A percentile compares a stretch with the other conserved stretches of the same genome.
phyloP scores from a whole-genome alignment of 2,329 filamentous ascomycete species.

The Malbranchea zuffiana region DNA sequence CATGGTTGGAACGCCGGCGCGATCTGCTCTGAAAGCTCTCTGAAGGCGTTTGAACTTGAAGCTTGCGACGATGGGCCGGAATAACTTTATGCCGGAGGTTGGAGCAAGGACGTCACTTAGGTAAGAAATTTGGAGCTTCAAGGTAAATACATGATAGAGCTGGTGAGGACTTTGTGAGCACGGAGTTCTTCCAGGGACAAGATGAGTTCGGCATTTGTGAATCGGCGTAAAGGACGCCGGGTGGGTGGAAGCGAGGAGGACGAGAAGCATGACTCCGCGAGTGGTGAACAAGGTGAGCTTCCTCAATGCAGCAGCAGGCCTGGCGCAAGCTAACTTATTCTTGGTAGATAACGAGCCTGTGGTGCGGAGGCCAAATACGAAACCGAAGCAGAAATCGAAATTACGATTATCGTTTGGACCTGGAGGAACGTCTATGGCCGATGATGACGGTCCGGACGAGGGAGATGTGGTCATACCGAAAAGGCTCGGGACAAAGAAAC shows the following conservation, averaged over 20 bases:
- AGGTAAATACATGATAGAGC: too few species aligned
- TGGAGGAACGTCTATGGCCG: slow-evolving; percentile 10
- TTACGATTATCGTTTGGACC: slow-evolving; percentile 9
- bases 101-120: too few species aligned
- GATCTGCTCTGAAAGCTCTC: too few species aligned
- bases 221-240: slow-evolving; percentile 8
- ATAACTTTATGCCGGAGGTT: too few species aligned
- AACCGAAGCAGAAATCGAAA: slow-evolving; percentile 9
- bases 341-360: neutral
- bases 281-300: slow-evolving; percentile 8
- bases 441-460: slow-evolving; percentile 44
- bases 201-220: slow-evolving; percentile 8
- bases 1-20: too few species aligned
- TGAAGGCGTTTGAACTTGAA: too few species aligned
- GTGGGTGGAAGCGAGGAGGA: slow-evolving; percentile 5
- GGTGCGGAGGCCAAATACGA: slow-evolving; percentile 5
- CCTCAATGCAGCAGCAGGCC: neutral
- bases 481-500: slow-evolving; percentile 50
- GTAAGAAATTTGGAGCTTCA: too few species aligned
- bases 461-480: slow-evolving; percentile 50
- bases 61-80: too few species aligned
- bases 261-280: neutral
- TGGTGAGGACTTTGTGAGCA: too few species aligned
- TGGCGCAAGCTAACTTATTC: neutral
- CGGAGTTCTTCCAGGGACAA: too few species aligned